Base-by-base conservation (phyloP, 1,139 yeast species). In the Saccharomycopsis phalli region DNA sequence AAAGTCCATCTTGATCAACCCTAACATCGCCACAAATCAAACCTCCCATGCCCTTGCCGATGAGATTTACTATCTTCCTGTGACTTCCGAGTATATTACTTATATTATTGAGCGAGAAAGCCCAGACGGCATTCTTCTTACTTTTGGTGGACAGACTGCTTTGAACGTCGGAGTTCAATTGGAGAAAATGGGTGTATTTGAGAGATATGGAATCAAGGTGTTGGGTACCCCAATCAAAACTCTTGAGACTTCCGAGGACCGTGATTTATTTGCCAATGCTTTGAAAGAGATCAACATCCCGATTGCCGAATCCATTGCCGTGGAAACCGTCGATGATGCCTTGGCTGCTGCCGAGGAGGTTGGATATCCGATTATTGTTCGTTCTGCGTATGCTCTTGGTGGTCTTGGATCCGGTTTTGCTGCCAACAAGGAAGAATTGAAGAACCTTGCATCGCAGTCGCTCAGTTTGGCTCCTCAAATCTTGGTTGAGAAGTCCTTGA, bases 341-440 rank as follows among this genome's bases (percentile, higher is more conserved):
- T 68, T 91, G 47, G 67, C 64, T 31, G 97, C 98, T 42, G 98
- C 96, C 40, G 77, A 72, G 38, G 59, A 66, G 42, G 86, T 91
- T 47, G 95, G 95, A 8, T 91, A 88, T 63, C 99, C 99, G 40
- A 86, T 91, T 52, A 91, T 91, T 66, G 95, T 91, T 46, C 82
- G 99, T 67, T 83, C 97, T 37, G 99, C 99, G 23, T 91, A 81
- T 59, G 94, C 98, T 3, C 70, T 91, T 42, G 99, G 99, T 59
- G 99, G 99, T 53, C 72, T 91, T 47, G 99, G 99, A 43, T 88
- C 97, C 25, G 99, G 99, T 34, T 91, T 91, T 59, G 98, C 99
- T 48, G 69, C 72, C 51, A 78, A 86, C 60, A 78, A 73, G 49
- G 71, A 74, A 35, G 97, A 91, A 65, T 72, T 91, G 58, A 77